Evolutionary conservation across 1,284 basidiomycete genomes (phyloP), one percentile per base, ranked within the genome.

Genomic region (Boletus austroedulis): DNA sequence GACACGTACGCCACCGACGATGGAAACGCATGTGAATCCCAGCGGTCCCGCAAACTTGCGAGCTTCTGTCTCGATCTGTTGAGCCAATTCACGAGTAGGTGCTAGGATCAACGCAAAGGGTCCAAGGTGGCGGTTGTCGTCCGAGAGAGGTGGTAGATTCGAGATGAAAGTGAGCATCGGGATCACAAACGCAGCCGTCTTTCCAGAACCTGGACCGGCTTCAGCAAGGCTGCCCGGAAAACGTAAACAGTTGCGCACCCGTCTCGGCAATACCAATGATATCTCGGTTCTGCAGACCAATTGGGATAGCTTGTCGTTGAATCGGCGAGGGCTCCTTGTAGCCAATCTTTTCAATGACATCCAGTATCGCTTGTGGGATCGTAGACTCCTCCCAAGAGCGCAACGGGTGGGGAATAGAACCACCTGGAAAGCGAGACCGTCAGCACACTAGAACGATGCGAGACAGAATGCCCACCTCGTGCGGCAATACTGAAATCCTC

Each of bases 261-360:
- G 97, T 99, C 76, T 99, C 96, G 59, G 96, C 97, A 57, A 99
- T 94, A 66, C 96, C 97, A 68, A 99, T 98, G 64, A 98, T 86
- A 73, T 99, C 96, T 51, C 96, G 83, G 69, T 96, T 95, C 72
- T 95, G 92, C 63, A 99, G 75, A 46, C 96, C 96, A 62, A 99
- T 98, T 11, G 96, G 96, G 61, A 99, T 98, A 9, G 97, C 96
- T 74, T 99, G 96, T 45, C 96, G 83, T 75, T 99, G 96, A 72
- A 99, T 98, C 3, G 96, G 89, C 31, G 92, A 94, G 1, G 96
- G 96, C 59, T 98, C 96, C 67, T 92, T 95, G 81, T 99, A 99
- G 0, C 97, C 96, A 70, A 98, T 89, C 67, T 84, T 79, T 46
- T 92, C 93, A 59, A 99, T 92, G 52, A 94, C 87, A 51, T 87